These are phyloP conservation scores for Leccinum variicolor DNA, from an alignment of 768 basidiomycete genomes.

Conservation along the genomic window DNA sequence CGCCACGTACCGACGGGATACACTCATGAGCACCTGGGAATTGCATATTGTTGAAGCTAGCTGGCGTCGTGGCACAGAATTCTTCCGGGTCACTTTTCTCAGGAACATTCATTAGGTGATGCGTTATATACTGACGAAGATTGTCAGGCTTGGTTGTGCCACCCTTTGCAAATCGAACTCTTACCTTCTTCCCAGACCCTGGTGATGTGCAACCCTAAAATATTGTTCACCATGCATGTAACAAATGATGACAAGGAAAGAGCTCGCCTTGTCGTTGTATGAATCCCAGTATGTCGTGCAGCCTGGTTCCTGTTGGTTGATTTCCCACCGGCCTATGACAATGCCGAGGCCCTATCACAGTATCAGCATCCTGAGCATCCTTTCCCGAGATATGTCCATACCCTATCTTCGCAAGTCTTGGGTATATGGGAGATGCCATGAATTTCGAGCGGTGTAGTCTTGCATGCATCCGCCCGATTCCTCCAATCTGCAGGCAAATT, in stretches of 20 bases:
- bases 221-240: background rate
- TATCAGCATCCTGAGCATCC: background rate
- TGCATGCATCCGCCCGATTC: slow-evolving; percentile 21
- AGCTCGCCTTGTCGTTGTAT: slow-evolving; percentile 25
- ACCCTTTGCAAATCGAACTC: background rate
- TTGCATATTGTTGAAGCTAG: slow-evolving; percentile 16
- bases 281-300: slow-evolving; percentile 26
- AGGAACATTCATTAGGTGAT: slow-evolving; percentile 27
- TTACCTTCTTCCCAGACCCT: slow-evolving; percentile 22
- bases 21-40: slow-evolving; percentile 23
- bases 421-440: slow-evolving; percentile 20
- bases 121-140: slow-evolving; percentile 22
- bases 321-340: slow-evolving; percentile 27
- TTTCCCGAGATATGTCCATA: background rate
- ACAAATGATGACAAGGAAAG: background rate
- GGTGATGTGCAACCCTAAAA: slow-evolving; percentile 23
- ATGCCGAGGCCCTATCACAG: slow-evolving; percentile 7
- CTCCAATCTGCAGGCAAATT: slow-evolving; percentile 26
- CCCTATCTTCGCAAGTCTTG: slow-evolving; percentile 16
- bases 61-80: slow-evolving; percentile 36
- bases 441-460: slow-evolving; percentile 16
- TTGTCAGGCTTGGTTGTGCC: background rate
- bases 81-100: slow-evolving; percentile 24
- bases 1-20: slow-evolving; percentile 13
- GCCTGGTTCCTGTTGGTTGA: slow-evolving; percentile 23